A percentile compares a stretch with the other conserved stretches of the same genome.
Conservation (phyloP, 2,329 filamentous ascomycete species). For the Sporothrix euskadiensis region DNA sequence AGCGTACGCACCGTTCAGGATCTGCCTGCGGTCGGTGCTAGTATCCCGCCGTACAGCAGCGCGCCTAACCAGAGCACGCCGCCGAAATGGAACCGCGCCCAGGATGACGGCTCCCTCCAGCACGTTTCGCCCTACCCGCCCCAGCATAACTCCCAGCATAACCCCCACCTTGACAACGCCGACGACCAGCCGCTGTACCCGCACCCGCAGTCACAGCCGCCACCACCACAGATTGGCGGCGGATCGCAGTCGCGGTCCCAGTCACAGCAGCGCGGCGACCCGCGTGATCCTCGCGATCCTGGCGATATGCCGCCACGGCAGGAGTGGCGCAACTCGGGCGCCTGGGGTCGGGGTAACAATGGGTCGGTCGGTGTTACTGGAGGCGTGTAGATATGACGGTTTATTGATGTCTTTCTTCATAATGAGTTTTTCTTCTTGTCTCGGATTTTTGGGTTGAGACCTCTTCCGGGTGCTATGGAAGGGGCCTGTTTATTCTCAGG, state of each 20-base stretch:
- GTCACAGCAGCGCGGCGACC: slow-evolving; percentile 28
- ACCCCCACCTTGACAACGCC: slow-evolving; percentile 50
- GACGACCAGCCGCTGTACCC: slow-evolving; percentile 45
- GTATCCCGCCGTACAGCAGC: slow-evolving; percentile 29
- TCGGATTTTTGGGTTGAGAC: background rate
- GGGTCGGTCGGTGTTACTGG: slow-evolving; percentile 53
- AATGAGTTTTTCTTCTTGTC: background rate
- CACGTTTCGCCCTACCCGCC: slow-evolving; percentile 48
- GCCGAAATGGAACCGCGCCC: slow-evolving; percentile 49
- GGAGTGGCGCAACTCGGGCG: slow-evolving; percentile 59
- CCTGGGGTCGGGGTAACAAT: slow-evolving; percentile 53
- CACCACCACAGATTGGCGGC: background rate
- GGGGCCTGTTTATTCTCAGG: background rate
- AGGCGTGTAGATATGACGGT: slow-evolving; percentile 38
- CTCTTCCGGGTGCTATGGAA: background rate
- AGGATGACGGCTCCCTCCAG: slow-evolving; percentile 42
- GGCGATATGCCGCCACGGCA: slow-evolving; percentile 43
- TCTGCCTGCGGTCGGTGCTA: slow-evolving; percentile 40
- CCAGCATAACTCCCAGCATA: slow-evolving; percentile 41
- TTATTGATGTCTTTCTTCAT: background rate
- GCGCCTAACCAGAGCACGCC: slow-evolving; percentile 51
- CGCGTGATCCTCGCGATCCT: background rate
- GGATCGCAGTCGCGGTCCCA: background rate
- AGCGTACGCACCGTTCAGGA: slow-evolving; percentile 78
- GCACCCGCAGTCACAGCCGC: slow-evolving; percentile 14